These are phyloP conservation scores for Gracilaria domingensis DNA, from an alignment of 23 red algal genomes.

Conservation along the genomic window DNA sequence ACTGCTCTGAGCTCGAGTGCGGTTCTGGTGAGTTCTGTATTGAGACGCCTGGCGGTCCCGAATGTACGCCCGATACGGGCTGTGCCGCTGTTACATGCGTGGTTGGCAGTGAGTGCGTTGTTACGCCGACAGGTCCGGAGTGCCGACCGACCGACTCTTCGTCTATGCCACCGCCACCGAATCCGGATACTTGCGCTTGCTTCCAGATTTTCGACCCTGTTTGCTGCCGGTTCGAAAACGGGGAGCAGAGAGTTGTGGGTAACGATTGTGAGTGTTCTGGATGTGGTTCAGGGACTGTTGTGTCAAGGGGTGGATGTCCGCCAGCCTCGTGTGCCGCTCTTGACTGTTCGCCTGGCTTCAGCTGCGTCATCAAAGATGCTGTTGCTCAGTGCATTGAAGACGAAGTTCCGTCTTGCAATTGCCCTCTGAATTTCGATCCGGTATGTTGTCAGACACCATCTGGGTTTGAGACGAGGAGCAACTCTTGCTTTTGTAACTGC, in stretches of 20 bases:
- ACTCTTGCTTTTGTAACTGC: background rate
- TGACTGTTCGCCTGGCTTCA: constrained; percentile 3
- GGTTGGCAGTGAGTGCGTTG: background rate
- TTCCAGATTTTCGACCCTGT: constrained; percentile 14
- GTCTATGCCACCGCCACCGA: background rate
- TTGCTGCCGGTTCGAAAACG: background rate
- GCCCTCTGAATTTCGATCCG: background rate
- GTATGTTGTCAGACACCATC: constrained; percentile 9
- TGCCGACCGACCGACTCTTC: background rate
- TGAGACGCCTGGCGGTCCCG: background rate
- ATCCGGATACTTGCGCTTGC: background rate
- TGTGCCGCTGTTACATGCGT: constrained; percentile 13
- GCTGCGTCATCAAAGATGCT: background rate
- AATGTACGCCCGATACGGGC: constrained; percentile 5
- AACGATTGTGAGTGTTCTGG: constrained; percentile 7
- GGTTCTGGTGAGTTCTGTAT: constrained; percentile 6
- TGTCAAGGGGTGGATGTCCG: background rate
- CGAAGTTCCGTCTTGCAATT: background rate
- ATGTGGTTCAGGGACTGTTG: background rate
- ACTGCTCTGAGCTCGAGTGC: background rate
- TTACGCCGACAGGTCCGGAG: constrained; percentile 20
- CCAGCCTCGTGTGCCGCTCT: background rate
- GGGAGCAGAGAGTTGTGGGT: background rate
- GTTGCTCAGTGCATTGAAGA: background rate
- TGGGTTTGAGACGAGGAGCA: background rate